Evolutionary conservation across 78 protist species (phyloP).

Genomic region (Chrysochromulina tobinii): DNA sequence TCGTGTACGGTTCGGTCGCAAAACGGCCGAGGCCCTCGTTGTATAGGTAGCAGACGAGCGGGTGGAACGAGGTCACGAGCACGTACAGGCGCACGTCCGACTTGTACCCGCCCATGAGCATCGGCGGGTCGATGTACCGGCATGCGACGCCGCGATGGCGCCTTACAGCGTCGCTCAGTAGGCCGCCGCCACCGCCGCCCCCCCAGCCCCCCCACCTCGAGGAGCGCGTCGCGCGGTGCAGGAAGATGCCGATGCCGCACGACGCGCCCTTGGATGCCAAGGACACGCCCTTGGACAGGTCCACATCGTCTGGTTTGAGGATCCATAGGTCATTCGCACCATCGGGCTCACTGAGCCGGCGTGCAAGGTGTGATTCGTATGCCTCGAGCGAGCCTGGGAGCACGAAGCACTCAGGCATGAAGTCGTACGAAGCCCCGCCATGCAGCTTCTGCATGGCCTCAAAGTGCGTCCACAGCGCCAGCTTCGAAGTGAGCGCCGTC

Average conservation of each 20-base stretch:
- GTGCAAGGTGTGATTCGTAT: neutral
- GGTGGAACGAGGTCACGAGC: constrained; percentile 48
- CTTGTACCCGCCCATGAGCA: constrained; percentile 61
- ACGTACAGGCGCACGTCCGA: constrained; percentile 76
- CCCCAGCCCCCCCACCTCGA: neutral
- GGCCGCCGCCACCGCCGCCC: too few species aligned
- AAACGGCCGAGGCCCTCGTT: constrained; percentile 72
- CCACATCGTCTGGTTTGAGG: constrained; percentile 28
- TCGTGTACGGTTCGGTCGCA: constrained; percentile 48
- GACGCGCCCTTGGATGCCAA: neutral
- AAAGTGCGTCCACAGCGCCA: constrained; percentile 7
- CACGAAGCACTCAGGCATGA: constrained; percentile 34
- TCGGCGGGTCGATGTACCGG: constrained; percentile 53
- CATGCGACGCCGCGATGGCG: neutral
- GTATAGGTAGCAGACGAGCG: constrained; percentile 56
- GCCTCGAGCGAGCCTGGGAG: constrained; percentile 1
- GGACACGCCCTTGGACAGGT: too few species aligned
- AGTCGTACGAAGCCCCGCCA: constrained; percentile 1
- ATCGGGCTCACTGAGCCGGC: neutral
- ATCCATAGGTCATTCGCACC: neutral
- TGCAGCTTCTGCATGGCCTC: neutral
- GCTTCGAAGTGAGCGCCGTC: constrained; percentile 50
- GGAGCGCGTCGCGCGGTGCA: neutral
- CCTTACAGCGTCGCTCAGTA: neutral
- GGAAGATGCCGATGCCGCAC: constrained; percentile 50